These are phyloP conservation scores for Leccinum longicurvipes DNA, from an alignment of 768 basidiomycete genomes.

Conservation along the genomic window DNA sequence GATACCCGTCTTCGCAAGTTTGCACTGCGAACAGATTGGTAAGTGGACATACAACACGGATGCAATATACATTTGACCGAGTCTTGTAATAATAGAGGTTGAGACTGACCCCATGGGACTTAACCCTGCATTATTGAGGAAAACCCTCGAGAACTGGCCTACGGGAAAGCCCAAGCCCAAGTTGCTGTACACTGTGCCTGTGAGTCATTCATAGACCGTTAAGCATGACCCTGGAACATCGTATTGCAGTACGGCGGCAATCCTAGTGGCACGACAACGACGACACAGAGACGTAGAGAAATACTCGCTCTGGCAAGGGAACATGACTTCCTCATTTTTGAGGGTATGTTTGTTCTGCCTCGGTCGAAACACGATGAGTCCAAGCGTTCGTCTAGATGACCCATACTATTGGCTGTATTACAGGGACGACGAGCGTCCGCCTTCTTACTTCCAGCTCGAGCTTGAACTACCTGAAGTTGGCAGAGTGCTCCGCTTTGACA, in stretches of 20 bases:
- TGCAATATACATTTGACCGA: not conserved
- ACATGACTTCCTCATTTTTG: constrained; percentile 72
- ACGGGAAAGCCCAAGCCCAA: constrained; percentile 62
- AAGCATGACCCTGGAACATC: not conserved
- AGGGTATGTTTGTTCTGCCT: constrained; percentile 43
- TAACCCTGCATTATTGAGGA: constrained; percentile 50
- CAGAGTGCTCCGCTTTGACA: constrained; percentile 73
- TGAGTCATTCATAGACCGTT: constrained; percentile 24
- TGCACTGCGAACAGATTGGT: constrained; percentile 56
- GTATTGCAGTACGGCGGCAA: constrained; percentile 65
- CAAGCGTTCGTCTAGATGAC: constrained; percentile 45
- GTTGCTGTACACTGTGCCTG: constrained; percentile 71
- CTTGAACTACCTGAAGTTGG: not conserved
- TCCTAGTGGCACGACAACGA: constrained; percentile 73
- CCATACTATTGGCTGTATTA: constrained; percentile 70
- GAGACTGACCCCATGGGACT: constrained; percentile 69
- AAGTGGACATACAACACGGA: constrained; percentile 5
- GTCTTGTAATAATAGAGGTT: constrained; percentile 49
- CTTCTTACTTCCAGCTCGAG: not conserved
- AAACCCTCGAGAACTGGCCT: constrained; percentile 67
- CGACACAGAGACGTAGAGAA: constrained; percentile 57
- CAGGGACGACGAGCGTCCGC: constrained; percentile 45
- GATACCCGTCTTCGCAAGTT: constrained; percentile 54
- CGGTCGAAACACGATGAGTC: not conserved
- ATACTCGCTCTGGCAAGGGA: constrained; percentile 62